Conservation (phyloP, 805 yeast genomes). For the Yarrowia sp. region DNA sequence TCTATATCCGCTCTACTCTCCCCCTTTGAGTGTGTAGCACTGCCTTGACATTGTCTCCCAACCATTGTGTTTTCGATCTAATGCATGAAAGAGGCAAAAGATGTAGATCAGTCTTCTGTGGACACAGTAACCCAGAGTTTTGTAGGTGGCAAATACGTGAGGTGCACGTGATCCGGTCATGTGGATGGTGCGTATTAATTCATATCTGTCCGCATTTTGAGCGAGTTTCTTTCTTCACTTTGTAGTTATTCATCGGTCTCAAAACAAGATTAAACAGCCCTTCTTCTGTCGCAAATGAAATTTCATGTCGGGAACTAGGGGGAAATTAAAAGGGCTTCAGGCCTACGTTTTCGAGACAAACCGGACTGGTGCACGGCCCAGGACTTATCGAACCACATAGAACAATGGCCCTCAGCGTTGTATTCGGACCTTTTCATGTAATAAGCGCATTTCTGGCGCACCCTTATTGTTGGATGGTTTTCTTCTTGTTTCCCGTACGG, state of each 20-base stretch:
- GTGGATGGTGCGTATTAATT: not conserved
- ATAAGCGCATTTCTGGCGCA: not conserved
- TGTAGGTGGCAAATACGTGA: not conserved
- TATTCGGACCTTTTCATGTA: not conserved
- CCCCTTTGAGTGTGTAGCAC: not conserved
- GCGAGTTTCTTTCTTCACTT: not conserved
- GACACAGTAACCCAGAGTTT: not conserved
- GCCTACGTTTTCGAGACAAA: no score
- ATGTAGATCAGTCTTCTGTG: not conserved
- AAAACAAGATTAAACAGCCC: not conserved
- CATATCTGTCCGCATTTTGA: not conserved
- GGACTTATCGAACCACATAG: no score
- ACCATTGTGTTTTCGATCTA: slow-evolving; percentile 1
- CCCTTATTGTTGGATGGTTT: not conserved
- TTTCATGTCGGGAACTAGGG: not conserved
- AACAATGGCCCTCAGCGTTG: no score
- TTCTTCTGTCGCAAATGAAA: not conserved
- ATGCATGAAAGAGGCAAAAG: not conserved
- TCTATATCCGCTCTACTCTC: no score
- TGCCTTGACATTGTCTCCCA: not conserved
- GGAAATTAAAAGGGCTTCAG: no score
- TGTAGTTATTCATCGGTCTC: not conserved
- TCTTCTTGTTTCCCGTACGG: slow-evolving; percentile 2
- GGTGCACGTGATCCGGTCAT: not conserved
- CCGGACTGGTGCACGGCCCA: no score